Conservation (phyloP, 2,329 filamentous ascomycete genomes). For the Talaromyces marneffei region DNA sequence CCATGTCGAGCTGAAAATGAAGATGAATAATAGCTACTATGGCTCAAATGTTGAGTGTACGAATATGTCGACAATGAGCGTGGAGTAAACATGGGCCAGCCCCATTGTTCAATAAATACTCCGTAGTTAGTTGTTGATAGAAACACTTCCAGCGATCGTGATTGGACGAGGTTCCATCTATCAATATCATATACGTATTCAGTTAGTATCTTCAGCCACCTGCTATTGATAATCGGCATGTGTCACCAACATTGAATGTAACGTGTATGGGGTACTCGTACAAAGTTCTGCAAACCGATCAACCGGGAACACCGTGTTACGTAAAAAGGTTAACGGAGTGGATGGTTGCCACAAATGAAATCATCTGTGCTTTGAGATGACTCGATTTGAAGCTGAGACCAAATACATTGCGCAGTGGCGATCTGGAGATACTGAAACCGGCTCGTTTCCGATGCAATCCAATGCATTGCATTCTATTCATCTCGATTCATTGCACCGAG, state of each 20-base stretch:
- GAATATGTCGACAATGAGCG: neutral
- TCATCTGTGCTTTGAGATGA: neutral
- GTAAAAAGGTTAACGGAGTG: conserved; percentile 4
- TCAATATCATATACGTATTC: neutral
- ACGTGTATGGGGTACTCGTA: neutral
- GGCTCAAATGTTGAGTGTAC: too few species aligned
- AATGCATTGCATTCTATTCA: neutral
- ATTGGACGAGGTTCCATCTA: neutral
- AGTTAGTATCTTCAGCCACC: neutral
- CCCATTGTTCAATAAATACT: neutral
- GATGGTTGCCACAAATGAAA: neutral
- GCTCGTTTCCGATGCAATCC: neutral
- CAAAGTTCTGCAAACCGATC: neutral
- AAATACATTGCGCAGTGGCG: neutral
- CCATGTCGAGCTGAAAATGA: neutral
- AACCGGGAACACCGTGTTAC: conserved; percentile 1
- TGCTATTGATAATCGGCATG: neutral
- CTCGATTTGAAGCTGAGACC: neutral
- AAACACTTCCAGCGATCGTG: neutral
- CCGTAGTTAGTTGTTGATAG: neutral
- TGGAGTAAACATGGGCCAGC: neutral
- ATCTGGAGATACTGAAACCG: neutral
- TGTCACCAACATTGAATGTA: neutral
- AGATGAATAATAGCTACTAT: too few species aligned
- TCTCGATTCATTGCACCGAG: neutral